Evolutionary conservation across 1,139 yeast genomes (phyloP).

Genomic region (Arxiozyma heterogenica): DNA sequence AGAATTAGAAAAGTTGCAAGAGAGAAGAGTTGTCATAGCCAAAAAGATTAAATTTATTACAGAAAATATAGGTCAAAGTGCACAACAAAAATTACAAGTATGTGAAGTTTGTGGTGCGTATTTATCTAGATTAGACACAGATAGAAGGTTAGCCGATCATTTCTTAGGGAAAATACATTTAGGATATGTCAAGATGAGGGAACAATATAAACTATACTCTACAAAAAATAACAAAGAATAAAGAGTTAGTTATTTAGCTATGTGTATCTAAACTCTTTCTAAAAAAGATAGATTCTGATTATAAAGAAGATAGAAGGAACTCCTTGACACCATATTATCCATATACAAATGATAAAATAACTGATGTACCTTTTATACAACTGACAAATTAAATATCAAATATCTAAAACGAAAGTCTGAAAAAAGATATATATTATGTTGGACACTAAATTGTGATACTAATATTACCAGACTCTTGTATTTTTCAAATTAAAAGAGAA

Average conservation of each 20-base stretch:
- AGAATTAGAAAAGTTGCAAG: constrained; percentile 37
- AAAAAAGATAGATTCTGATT: background rate
- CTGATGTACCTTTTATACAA: background rate
- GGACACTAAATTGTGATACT: no score
- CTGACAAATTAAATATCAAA: background rate
- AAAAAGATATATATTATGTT: no score
- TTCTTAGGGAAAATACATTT: constrained; percentile 81
- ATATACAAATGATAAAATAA: no score
- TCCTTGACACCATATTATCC: no score
- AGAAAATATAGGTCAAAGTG: constrained; percentile 74
- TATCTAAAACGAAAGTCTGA: background rate
- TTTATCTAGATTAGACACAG: constrained; percentile 78
- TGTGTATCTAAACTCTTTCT: background rate
- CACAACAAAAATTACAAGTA: constrained; percentile 84
- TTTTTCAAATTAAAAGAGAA: no score
- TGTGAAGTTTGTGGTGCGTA: constrained; percentile 91
- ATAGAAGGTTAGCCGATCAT: constrained; percentile 84
- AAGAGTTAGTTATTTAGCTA: background rate
- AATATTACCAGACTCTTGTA: no score
- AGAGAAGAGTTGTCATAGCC: constrained; percentile 41
- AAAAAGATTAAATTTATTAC: constrained; percentile 50
- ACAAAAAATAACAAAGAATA: background rate
- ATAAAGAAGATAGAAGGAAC: background rate
- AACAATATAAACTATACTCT: constrained; percentile 31
- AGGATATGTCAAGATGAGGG: constrained; percentile 70